phyloP scores from a whole-genome alignment of 2,329 filamentous ascomycete species.

The Graphilbum fragrans region DNA sequence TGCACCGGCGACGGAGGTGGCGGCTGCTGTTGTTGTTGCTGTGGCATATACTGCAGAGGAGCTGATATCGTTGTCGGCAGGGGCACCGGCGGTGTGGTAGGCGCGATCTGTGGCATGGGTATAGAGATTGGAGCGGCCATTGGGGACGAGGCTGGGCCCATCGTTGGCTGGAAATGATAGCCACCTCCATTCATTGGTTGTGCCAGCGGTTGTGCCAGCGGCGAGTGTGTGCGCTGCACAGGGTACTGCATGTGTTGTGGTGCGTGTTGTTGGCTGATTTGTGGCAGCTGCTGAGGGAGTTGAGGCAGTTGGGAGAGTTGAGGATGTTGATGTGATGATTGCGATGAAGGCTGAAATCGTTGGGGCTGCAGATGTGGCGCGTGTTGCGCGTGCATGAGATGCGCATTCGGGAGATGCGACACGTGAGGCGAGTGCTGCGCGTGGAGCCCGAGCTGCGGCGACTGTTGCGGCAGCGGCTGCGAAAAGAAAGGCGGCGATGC shows the following conservation, averaged over 20 bases:
- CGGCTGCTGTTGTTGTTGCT: not conserved
- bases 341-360: not conserved
- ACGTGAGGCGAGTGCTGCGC: too few species aligned
- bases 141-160: conserved; percentile 1
- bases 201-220: conserved; percentile 1
- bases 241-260: conserved; percentile 7
- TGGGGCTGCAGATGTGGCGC: conserved; percentile 1
- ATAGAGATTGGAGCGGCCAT: conserved; percentile 2
- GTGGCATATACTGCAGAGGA: conserved; percentile 8
- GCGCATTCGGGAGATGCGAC: conserved; percentile 3
- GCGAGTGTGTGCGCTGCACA: conserved; percentile 2
- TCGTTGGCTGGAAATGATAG: conserved; percentile 5
- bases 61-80: not conserved
- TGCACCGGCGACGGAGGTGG: not conserved
- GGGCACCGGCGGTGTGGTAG: not conserved
- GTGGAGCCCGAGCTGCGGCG: not conserved
- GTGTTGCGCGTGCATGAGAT: conserved; percentile 4
- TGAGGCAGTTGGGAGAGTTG: not conserved
- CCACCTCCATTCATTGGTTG: not conserved
- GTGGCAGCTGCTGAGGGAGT: conserved; percentile 1
- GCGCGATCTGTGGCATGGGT: conserved; percentile 1
- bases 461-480: conserved; percentile 4
- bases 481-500: conserved; percentile 8
- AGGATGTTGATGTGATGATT: not conserved
- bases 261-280: too few species aligned